phyloP scores from a whole-genome alignment of 2,329 filamentous ascomycete species.

The Rosellinia necatrix region DNA sequence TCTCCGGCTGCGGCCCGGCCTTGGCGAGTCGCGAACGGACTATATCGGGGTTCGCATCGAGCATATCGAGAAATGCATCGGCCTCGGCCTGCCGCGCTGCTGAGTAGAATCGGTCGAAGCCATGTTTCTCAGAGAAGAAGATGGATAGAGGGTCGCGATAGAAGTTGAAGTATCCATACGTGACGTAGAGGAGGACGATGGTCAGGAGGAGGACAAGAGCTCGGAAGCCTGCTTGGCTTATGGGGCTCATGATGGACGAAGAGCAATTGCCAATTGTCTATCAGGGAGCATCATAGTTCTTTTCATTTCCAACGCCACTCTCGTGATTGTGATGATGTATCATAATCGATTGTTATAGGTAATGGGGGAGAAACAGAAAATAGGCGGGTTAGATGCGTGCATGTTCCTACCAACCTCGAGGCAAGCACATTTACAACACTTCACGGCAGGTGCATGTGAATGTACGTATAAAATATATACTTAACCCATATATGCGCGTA shows the following conservation, averaged over 20 bases:
- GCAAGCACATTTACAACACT: background rate
- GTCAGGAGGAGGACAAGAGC: conserved; percentile 33
- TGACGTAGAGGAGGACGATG: conserved; percentile 34
- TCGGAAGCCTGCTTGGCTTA: conserved; percentile 37
- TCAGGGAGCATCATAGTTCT: conserved; percentile 4
- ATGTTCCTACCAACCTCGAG: too few species aligned
- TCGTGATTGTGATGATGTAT: background rate
- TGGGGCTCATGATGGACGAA: conserved; percentile 19
- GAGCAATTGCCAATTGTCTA: background rate
- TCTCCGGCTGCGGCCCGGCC: conserved; percentile 31
- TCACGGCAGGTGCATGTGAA: too few species aligned
- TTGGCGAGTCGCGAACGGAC: conserved; percentile 28
- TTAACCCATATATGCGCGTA: too few species aligned
- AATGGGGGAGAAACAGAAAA: background rate
- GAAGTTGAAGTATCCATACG: conserved; percentile 39
- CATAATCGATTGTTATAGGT: background rate
- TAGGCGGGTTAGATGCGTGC: too few species aligned
- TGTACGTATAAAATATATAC: too few species aligned
- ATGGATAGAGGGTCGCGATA: conserved; percentile 42
- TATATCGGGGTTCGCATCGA: conserved; percentile 26
- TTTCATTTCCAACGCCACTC: background rate
- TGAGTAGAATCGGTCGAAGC: conserved; percentile 40
- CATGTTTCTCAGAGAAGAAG: conserved; percentile 41
- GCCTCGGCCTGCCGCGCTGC: conserved; percentile 38
- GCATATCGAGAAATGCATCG: conserved; percentile 35